These are phyloP conservation scores for Trypethelium eluteriae DNA, from an alignment of 495 filamentous ascomycete genomes.

Conservation along the genomic window DNA sequence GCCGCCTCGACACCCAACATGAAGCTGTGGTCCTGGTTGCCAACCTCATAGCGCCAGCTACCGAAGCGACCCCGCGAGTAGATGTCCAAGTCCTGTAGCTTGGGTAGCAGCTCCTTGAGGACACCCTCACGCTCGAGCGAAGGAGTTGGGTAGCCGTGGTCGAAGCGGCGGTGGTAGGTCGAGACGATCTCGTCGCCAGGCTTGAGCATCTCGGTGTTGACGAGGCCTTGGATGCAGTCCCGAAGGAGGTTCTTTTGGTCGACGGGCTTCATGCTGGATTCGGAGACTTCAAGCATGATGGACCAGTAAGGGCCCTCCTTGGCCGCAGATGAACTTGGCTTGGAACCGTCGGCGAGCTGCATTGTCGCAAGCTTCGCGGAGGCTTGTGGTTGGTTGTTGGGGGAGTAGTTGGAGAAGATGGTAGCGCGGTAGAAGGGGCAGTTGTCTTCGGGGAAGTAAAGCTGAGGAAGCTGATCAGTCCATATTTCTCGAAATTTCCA, in stretches of 20 bases:
- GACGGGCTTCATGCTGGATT: constrained; percentile 91
- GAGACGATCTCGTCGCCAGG: constrained; percentile 90
- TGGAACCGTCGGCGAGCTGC: constrained; percentile 76
- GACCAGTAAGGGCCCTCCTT: constrained; percentile 96
- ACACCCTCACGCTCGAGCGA: constrained; percentile 91
- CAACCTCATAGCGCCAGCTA: constrained; percentile 93
- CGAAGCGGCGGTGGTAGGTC: constrained; percentile 96
- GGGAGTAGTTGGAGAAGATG: constrained; percentile 99
- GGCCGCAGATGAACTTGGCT: constrained; percentile 57
- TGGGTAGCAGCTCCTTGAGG: constrained; percentile 84
- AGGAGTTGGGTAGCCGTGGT: constrained; percentile 97
- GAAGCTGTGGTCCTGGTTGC: constrained; percentile 96
- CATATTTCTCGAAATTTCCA: neutral
- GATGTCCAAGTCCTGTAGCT: constrained; percentile 84
- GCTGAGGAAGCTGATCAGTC: constrained; percentile 38
- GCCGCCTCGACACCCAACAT: constrained; percentile 97
- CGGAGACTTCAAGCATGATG: constrained; percentile 98
- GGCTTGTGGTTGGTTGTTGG: constrained; percentile 85
- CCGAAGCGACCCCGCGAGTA: constrained; percentile 95
- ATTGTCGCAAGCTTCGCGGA: constrained; percentile 80
- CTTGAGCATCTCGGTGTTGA: constrained; percentile 95
- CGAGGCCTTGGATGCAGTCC: constrained; percentile 89
- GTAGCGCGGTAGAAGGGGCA: constrained; percentile 99
- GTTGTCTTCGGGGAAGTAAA: constrained; percentile 99
- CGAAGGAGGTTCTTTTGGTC: constrained; percentile 71